Base-by-base conservation (phyloP, 2,329 filamentous ascomycete genomes). In the Colletotrichum musicola region DNA sequence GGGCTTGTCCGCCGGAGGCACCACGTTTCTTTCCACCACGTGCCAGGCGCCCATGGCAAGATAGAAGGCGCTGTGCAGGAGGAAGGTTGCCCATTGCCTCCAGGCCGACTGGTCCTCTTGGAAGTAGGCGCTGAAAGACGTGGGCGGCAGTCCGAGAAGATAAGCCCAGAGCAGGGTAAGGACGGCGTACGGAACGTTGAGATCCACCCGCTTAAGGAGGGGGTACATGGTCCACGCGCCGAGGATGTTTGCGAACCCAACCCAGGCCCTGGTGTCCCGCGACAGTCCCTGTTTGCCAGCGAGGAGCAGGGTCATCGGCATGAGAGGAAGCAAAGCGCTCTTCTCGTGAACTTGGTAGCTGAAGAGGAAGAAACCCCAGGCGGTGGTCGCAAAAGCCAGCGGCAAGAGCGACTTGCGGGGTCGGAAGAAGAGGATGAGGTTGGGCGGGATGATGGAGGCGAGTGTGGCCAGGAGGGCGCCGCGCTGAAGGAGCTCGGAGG, bases 341-440 rank as follows among this genome's bases (percentile, higher is more conserved):
- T 99, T 99, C 82, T 99, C 96, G 75, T 99, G 96, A 0, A 99
- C 97, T 77, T 99, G 96, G 78, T 97, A 99, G 74, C 94, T 97
- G 82, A 97, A 98, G 16, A 99, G 85, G 79, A 98, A 99, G 84
- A 99, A 99, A 0, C 92, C 95, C 96, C 96, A 99, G 2, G 95
- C 93, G 0, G 93, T 94, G 1, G 92, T 87, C 1, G 95, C 92
- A 66, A 98, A 89, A 0, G 93, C 93, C 42, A 93, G 86, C 1
- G 94, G 94, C 14, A 98, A 81, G 4, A 96, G 85, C 49, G 91
- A 88, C 74, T 92, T 95, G 55, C 89, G 88, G 0, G 96, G 96
- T 57, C 90, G 90, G 63, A 94, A 77, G 77, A 97, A 93, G 30
- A 98, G 86, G 57, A 97, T 86, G 4, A 92, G 73, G 75, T 94